Percentiles rank a stretch among this genome's conserved stretches.
Evolutionary conservation across 2,329 filamentous ascomycete species (phyloP).

Genomic region (Penicillium sp.): DNA sequence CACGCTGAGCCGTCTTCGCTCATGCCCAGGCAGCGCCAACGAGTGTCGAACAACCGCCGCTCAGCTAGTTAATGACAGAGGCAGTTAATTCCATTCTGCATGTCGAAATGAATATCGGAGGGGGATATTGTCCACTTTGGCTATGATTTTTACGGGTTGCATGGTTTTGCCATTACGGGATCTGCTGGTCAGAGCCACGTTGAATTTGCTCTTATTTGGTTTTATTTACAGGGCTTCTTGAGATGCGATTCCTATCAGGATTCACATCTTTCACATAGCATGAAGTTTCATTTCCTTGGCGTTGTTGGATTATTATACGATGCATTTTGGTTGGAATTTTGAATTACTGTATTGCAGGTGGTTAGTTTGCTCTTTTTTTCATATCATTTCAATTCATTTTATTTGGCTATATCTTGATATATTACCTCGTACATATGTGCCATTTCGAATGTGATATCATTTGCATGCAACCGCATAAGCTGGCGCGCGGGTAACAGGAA

Average conservation of each 20-base stretch:
- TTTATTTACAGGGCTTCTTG: neutral
- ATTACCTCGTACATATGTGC: neutral
- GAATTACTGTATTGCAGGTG: neutral
- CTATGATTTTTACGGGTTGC: neutral
- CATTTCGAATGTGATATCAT: slow-evolving; percentile 12
- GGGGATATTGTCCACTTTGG: neutral
- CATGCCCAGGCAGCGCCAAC: neutral
- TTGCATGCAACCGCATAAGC: slow-evolving; percentile 6
- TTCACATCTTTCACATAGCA: neutral
- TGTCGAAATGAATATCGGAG: neutral
- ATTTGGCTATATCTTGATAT: neutral
- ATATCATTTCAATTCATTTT: neutral
- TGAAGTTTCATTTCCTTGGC: neutral
- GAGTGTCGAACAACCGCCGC: neutral
- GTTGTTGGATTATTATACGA: slow-evolving; percentile 4
- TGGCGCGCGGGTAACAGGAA: slow-evolving; percentile 17
- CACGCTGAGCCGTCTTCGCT: neutral
- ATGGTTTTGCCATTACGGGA: neutral
- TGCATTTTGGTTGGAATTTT: slow-evolving; percentile 10
- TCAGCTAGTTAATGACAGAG: neutral
- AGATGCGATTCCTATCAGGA: neutral
- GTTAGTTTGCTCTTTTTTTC: neutral
- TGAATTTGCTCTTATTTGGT: neutral
- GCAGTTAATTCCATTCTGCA: neutral
- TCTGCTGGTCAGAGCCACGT: neutral